A percentile compares a stretch with the other conserved stretches of the same genome.
phyloP scores from a whole-genome alignment of 1,139 yeast genomes.

The Suhomyces guaymorum region DNA sequence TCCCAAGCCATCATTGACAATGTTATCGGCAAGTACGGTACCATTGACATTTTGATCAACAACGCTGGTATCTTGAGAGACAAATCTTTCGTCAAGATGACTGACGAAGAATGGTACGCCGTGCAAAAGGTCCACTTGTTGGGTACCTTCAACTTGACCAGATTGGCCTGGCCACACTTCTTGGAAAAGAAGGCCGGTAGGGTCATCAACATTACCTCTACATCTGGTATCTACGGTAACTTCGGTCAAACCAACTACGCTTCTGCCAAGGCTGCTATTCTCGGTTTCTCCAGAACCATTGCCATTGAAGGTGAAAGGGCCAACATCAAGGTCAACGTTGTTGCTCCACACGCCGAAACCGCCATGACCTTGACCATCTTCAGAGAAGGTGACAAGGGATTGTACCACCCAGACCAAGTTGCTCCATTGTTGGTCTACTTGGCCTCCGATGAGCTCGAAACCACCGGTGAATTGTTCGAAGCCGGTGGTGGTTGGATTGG shows the following conservation, averaged over 20 bases:
- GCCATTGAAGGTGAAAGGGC: slow-evolving; percentile 87
- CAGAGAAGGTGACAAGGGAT: slow-evolving; percentile 71
- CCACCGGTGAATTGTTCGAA: slow-evolving; percentile 62
- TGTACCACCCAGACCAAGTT: slow-evolving; percentile 84
- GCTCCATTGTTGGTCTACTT: slow-evolving; percentile 86
- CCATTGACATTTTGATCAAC: slow-evolving; percentile 82
- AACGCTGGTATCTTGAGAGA: slow-evolving; percentile 96
- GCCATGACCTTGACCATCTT: slow-evolving; percentile 93
- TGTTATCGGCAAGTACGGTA: slow-evolving; percentile 76
- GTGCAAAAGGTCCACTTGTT: slow-evolving; percentile 81
- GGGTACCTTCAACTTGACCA: slow-evolving; percentile 81
- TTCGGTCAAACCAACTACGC: slow-evolving; percentile 97
- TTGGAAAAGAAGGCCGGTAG: slow-evolving; percentile 76
- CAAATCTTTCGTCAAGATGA: slow-evolving; percentile 81
- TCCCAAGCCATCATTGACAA: slow-evolving; percentile 77
- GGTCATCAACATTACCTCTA: slow-evolving; percentile 86
- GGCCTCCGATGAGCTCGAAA: slow-evolving; percentile 71
- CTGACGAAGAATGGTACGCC: slow-evolving; percentile 79
- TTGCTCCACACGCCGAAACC: slow-evolving; percentile 98
- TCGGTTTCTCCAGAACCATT: slow-evolving; percentile 81
- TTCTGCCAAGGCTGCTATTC: slow-evolving; percentile 86
- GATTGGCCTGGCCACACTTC: slow-evolving; percentile 93
- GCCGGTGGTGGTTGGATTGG: slow-evolving; percentile 92
- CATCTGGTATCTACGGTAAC: slow-evolving; percentile 96
- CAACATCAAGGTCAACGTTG: slow-evolving; percentile 74